Evolutionary conservation across 2,329 filamentous ascomycete species (phyloP).

Genomic region (Bipolaris oryzae): DNA sequence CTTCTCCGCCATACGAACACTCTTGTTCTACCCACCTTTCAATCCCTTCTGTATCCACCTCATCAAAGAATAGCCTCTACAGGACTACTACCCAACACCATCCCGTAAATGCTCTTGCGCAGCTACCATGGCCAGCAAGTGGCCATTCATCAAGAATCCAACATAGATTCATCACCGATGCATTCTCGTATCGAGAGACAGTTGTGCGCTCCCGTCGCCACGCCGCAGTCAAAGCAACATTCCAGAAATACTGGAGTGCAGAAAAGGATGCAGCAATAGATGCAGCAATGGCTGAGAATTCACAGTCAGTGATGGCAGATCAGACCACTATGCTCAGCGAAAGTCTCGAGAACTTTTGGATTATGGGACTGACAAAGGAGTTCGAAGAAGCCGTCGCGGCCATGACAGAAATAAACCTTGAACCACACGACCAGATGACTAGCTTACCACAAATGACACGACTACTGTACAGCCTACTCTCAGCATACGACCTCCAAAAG

Average conservation of each 20-base stretch:
- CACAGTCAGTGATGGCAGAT: not conserved
- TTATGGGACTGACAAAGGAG: slow-evolving; percentile 2
- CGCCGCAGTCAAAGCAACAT: slow-evolving; percentile 71
- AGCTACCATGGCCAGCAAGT: not conserved
- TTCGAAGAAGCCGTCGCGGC: not conserved
- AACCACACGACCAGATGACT: not conserved
- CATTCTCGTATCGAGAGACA: slow-evolving; percentile 20
- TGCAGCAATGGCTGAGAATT: not conserved
- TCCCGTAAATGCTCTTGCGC: not conserved
- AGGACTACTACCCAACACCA: not conserved
- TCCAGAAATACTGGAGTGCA: slow-evolving; percentile 76
- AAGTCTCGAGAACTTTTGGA: not conserved
- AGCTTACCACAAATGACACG: not conserved
- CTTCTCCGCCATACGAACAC: slow-evolving; percentile 11
- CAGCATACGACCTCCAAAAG: not conserved
- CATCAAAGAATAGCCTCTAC: not conserved
- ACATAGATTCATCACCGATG: not conserved
- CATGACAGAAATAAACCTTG: not conserved
- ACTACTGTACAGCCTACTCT: not conserved
- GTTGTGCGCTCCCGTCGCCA: slow-evolving; percentile 66
- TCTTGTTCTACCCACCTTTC: slow-evolving; percentile 25
- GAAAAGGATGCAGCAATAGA: slow-evolving; percentile 46
- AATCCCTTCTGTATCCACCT: slow-evolving; percentile 11
- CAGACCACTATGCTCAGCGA: not conserved
- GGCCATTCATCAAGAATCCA: not conserved